These are phyloP conservation scores for Taiwanofungus camphoratus DNA, from an alignment of 1,284 basidiomycete species.

Conservation along the genomic window DNA sequence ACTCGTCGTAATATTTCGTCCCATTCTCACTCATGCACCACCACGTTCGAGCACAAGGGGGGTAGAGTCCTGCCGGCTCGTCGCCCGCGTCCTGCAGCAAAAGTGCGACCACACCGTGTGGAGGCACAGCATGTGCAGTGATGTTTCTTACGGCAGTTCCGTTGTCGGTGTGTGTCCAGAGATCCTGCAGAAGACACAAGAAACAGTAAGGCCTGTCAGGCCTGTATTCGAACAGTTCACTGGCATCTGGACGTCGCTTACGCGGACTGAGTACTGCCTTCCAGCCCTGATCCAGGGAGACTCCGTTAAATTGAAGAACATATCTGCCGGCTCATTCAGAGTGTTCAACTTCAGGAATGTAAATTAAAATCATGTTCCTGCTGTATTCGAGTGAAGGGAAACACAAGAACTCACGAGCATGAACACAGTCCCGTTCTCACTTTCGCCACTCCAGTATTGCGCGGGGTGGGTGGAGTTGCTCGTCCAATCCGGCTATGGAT, in stretches of 20 bases:
- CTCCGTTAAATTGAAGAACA: slow-evolving; percentile 62
- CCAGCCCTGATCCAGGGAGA: slow-evolving; percentile 68
- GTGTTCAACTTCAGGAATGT: slow-evolving; percentile 29
- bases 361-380: no score
- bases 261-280: slow-evolving; percentile 54
- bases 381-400: not conserved
- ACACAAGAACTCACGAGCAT: slow-evolving; percentile 31
- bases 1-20: slow-evolving; percentile 15
- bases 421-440: slow-evolving; percentile 40
- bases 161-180: slow-evolving; percentile 65
- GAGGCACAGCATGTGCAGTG: slow-evolving; percentile 49
- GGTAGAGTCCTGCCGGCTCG: slow-evolving; percentile 46
- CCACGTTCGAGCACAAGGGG: slow-evolving; percentile 21
- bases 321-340: slow-evolving; percentile 44
- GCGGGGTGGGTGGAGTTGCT: slow-evolving; percentile 41
- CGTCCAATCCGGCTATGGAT: slow-evolving; percentile 40
- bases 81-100: slow-evolving; percentile 60
- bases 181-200: slow-evolving; percentile 37
- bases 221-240: not conserved
- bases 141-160: slow-evolving; percentile 60
- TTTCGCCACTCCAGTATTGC: slow-evolving; percentile 48
- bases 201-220: not conserved
- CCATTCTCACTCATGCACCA: slow-evolving; percentile 26
- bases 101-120: slow-evolving; percentile 67
- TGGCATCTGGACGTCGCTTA: slow-evolving; percentile 24